These are phyloP conservation scores for Exobasidium rhododendri DNA, from an alignment of 1,284 basidiomycete species.

Conservation along the genomic window DNA sequence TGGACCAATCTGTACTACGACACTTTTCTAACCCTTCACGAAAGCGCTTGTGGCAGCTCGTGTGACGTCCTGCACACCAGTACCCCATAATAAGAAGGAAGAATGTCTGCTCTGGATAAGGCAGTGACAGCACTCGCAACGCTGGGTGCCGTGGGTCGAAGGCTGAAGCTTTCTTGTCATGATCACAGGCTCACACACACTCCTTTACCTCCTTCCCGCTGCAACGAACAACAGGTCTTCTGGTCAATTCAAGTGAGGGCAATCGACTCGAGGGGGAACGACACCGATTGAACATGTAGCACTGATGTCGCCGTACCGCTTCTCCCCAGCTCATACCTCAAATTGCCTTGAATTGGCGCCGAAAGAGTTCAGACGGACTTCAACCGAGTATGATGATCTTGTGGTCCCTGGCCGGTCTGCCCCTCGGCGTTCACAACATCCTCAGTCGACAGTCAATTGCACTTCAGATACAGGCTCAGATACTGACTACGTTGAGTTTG, in stretches of 20 bases:
- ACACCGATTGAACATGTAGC: too few relatives aligned
- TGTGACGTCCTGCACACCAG: too few relatives aligned
- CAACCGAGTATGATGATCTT: conserved; percentile 34
- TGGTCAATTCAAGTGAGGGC: background rate
- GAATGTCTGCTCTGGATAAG: background rate
- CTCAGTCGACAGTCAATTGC: conserved; percentile 23
- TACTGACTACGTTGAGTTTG: conserved; percentile 25
- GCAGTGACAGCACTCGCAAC: conserved; percentile 19
- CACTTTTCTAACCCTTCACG: too few relatives aligned
- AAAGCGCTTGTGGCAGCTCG: too few relatives aligned
- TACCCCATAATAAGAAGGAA: too few relatives aligned
- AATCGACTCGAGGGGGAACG: background rate
- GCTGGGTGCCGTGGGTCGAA: conserved; percentile 22
- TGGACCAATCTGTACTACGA: too few relatives aligned
- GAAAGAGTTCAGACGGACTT: conserved; percentile 16
- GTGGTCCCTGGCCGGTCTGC: conserved; percentile 27
- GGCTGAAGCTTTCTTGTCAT: background rate
- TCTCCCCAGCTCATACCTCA: conserved; percentile 19
- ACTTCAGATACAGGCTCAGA: conserved; percentile 31
- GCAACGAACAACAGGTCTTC: conserved; percentile 6
- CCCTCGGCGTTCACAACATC: conserved; percentile 30
- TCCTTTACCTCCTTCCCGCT: background rate
- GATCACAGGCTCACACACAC: background rate
- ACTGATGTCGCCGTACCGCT: background rate
- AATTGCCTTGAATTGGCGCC: conserved; percentile 20